Evolutionary conservation across 169 alveolate genomes (phyloP), one percentile per base, ranked within the genome.

Genomic region (Plasmodium reichenowi): DNA sequence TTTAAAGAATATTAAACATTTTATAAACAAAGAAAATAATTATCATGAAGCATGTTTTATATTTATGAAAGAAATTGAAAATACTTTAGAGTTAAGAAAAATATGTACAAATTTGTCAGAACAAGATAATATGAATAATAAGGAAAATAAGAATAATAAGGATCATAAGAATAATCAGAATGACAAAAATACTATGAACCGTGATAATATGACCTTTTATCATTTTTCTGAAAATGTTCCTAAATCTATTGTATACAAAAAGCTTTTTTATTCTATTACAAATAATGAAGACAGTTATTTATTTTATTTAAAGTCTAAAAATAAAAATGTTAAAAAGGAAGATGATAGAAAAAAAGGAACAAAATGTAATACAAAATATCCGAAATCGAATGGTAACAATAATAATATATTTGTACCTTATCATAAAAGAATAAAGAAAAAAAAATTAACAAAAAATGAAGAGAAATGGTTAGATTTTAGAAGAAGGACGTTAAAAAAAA

Each of bases 401-500:
- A 32, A 59, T 45, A 22, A 63, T 12, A 47, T 64, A 45, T 74
- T 59, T 29, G 22, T 24, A 15, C 74, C 88, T 6, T 74, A 60
- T 22, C 62, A 32, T 47, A 78, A 78, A 47, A 76, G 67, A 45
- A 20, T 13, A 12, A 56, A 50, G 17, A 83, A 83, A 59, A 67
- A 54, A 63, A 83, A 83, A 62, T n/a, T 68, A 12, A 52, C 80
- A 17, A 67, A 56, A 43, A 43, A 73, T 48, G 91, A 83, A 48
- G 67, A 83, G 64, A 83, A 83, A 26, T 83, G 91, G 91, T 38
- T 83, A 62, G 20, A 78, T 4, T 83, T 83, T 66, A 67, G 91
- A 48, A 83, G 91, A 54, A 68, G 83, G 50, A 83, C 85, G 9
- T 63, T 83, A 24, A 83, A 83, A 68, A 83, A 83, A 83, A 83